These are phyloP conservation scores for Haematococcus lacustris DNA, from an alignment of 139 green algal genomes.

Conservation along the genomic window DNA sequence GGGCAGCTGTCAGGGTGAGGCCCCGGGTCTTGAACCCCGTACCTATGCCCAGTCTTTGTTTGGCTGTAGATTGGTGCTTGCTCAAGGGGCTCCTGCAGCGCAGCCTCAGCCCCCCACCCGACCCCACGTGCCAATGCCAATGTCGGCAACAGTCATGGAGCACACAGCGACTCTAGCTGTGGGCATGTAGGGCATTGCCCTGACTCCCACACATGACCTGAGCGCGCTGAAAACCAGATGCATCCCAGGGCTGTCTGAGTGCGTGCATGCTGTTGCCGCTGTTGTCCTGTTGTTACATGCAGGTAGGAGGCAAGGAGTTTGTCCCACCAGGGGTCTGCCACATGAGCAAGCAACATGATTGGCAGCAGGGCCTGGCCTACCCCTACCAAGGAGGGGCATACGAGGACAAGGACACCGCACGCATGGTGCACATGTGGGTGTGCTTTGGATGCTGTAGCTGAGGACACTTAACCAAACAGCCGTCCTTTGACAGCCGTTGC, in stretches of 20 bases:
- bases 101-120: too few species aligned
- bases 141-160: neutral
- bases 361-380: slow-evolving; percentile 15
- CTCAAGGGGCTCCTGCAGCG: too few species aligned
- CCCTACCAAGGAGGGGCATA: slow-evolving; percentile 33
- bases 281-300: neutral
- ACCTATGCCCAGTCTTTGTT: too few species aligned
- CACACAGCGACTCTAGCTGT: neutral
- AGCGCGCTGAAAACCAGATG: too few species aligned
- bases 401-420: slow-evolving; percentile 19
- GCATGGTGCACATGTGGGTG: slow-evolving; percentile 6
- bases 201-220: too few species aligned
- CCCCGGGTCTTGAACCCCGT: too few species aligned
- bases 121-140: neutral
- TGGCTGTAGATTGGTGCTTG: too few species aligned
- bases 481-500: neutral
- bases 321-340: slow-evolving; percentile 6
- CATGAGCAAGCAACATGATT: slow-evolving; percentile 17
- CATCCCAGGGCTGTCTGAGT: neutral
- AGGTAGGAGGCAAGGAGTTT: slow-evolving; percentile 36
- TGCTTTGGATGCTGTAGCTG: neutral
- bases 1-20: too few species aligned
- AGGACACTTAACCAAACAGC: neutral
- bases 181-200: neutral
- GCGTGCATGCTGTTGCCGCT: neutral